A percentile compares a stretch with the other conserved stretches of the same genome.
Evolutionary conservation across 2,329 filamentous ascomycete genomes (phyloP).

Genomic region (Fusarium liriodendri): DNA sequence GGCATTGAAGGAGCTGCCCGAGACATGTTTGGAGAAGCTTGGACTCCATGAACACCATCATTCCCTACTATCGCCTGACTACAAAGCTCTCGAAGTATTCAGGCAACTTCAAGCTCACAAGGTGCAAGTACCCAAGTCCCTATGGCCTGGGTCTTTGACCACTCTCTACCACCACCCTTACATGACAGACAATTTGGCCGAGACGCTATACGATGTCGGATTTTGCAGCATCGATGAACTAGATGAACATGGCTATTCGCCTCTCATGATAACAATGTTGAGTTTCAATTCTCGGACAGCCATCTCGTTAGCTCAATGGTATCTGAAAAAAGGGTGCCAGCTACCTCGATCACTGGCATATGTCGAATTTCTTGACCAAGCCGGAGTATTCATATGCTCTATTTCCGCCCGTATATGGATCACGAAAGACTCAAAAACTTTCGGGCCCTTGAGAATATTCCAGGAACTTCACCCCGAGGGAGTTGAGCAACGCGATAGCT

Average conservation of each 20-base stretch:
- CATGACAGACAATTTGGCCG: background rate
- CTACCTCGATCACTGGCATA: background rate
- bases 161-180: background rate
- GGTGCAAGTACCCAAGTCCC: background rate
- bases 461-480: background rate
- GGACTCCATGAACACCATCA: background rate
- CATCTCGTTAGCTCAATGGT: background rate
- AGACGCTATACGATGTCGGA: background rate
- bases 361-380: background rate
- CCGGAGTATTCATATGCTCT: rapidly evolving
- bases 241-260: background rate
- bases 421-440: background rate
- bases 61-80: background rate
- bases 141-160: background rate
- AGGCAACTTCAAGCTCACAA: background rate
- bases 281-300: too few relatives aligned
- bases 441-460: background rate
- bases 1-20: background rate
- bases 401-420: background rate
- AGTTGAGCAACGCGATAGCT: background rate
- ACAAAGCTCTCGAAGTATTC: background rate
- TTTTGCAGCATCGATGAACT: background rate
- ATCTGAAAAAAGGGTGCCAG: background rate
- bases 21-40: background rate
- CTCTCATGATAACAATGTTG: background rate